Conservation (phyloP, 768 basidiomycete species). For the Plicaturopsis crispa region DNA sequence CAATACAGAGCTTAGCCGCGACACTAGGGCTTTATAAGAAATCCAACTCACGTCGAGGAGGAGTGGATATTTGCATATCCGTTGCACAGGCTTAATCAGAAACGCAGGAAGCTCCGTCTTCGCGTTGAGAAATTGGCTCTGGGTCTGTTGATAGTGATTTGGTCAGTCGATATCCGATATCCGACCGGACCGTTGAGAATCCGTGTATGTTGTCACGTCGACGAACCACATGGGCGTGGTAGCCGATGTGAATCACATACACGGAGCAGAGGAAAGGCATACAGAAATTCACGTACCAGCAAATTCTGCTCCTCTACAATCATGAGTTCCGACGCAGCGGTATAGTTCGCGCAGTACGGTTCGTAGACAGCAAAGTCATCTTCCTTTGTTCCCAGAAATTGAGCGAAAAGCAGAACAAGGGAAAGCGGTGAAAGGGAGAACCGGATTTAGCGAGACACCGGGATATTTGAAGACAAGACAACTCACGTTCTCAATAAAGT, state of each 20-base stretch:
- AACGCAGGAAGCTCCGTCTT: constrained; percentile 92
- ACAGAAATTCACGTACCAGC: constrained; percentile 45
- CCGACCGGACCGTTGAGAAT: too few species aligned
- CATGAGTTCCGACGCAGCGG: constrained; percentile 79
- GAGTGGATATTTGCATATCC: constrained; percentile 97
- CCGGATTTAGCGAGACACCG: constrained; percentile 28
- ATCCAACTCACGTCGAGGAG: constrained; percentile 69
- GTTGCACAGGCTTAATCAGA: constrained; percentile 97
- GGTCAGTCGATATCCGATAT: constrained; percentile 23
- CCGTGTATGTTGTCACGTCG: constrained; percentile 14
- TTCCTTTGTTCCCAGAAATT: constrained; percentile 61
- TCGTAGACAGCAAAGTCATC: constrained; percentile 94
- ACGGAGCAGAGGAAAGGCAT: constrained; percentile 2
- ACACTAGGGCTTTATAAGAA: background rate
- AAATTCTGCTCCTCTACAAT: constrained; percentile 82
- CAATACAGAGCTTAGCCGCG: too few species aligned
- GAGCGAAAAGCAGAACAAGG: constrained; percentile 21
- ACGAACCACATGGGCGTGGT: too few species aligned
- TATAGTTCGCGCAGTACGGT: constrained; percentile 95
- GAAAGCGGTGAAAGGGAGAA: constrained; percentile 33
- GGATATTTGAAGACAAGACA: constrained; percentile 13
- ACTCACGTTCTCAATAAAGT: constrained; percentile 80
- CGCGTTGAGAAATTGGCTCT: constrained; percentile 81
- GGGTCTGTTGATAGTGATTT: constrained; percentile 47
- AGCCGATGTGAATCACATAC: background rate